Base-by-base conservation (phyloP, 805 yeast species). In the Wickerhamiella cacticola region DNA sequence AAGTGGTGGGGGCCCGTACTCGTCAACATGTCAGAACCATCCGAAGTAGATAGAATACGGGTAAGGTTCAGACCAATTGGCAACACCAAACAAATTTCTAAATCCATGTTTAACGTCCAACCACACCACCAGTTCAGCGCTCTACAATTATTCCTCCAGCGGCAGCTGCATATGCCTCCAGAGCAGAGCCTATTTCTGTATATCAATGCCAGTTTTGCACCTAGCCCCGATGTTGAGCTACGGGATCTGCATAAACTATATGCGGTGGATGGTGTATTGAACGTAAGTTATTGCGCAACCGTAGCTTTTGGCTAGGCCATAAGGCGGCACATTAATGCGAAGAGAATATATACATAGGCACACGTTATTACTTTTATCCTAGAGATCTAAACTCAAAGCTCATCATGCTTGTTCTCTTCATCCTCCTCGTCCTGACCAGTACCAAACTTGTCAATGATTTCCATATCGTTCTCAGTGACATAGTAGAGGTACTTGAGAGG, bases 31-130 rank as follows among this genome's bases (percentile, higher is more conserved):
- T n/a, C n/a, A n/a, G n/a, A n/a, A 29, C 18, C 42, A 56, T 16
- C n/a, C n/a, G n/a, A n/a, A n/a, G n/a, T n/a, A 3, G 41, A 44
- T 5, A 22, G 54, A 33, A 53, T 58, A 8, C 63, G 71, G 1
- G 63, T 76, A 15, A 64, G 78, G 40, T 70, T 76, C 50, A 67
- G 68, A 48, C 72, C 80, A 3, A 71, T 76, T 34, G 81, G 81
- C 0, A 71, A 78, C 1, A 70, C 80, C 0, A 71, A 72, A 1
- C 61, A 66, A 1, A 63, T 76, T 18, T 59, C 59, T n/a, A 75
- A 75, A n/a, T 60, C 63, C 2, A 67, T 69, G 12, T 72, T 71
- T 51, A 68, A 62, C 41, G 73, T 76, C 3, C 62, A 71, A 3
- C 59, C 69, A 3, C 57, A 64, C 19, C 76, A 72, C 56, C 62